A percentile compares a stretch with the other conserved stretches of the same genome.
phyloP scores from a whole-genome alignment of 83 land plant species.

The Picea engelmannii region DNA sequence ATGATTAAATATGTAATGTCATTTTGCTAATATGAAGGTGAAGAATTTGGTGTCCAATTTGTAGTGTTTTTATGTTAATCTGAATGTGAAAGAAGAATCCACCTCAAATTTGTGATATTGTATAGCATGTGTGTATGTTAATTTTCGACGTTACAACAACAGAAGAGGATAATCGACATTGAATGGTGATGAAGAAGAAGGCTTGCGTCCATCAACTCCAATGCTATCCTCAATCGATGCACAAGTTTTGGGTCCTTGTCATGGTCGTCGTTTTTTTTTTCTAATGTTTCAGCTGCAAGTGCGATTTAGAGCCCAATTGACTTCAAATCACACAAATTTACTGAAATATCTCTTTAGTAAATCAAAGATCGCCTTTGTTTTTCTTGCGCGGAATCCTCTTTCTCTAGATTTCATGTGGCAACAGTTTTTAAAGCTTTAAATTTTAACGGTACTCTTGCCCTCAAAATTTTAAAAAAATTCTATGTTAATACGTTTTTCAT shows the following conservation, averaged over 20 bases:
- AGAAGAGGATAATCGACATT: too few relatives aligned
- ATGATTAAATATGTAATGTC: too few relatives aligned
- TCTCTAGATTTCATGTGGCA: slow-evolving; percentile 71
- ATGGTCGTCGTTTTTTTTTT: not conserved
- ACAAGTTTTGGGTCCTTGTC: not conserved
- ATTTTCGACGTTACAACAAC: too few relatives aligned
- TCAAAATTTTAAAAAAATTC: not conserved
- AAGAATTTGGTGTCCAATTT: too few relatives aligned
- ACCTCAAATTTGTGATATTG: too few relatives aligned
- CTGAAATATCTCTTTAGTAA: not conserved
- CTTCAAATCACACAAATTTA: not conserved
- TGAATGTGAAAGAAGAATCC: too few relatives aligned
- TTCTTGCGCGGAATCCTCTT: slow-evolving; percentile 64
- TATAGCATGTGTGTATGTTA: too few relatives aligned
- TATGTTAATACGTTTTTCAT: not conserved
- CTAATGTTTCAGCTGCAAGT: not conserved
- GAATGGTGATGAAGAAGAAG: not conserved
- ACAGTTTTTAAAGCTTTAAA: slow-evolving; percentile 42
- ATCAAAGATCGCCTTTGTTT: slow-evolving; percentile 59
- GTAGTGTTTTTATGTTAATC: too few relatives aligned
- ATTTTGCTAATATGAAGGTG: too few relatives aligned
- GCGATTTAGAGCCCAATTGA: not conserved
- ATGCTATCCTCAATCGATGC: not conserved
- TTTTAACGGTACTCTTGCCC: not conserved
- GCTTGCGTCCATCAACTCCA: not conserved